phyloP scores from a whole-genome alignment of 2,329 filamentous ascomycete species.

The Onygena corvina region DNA sequence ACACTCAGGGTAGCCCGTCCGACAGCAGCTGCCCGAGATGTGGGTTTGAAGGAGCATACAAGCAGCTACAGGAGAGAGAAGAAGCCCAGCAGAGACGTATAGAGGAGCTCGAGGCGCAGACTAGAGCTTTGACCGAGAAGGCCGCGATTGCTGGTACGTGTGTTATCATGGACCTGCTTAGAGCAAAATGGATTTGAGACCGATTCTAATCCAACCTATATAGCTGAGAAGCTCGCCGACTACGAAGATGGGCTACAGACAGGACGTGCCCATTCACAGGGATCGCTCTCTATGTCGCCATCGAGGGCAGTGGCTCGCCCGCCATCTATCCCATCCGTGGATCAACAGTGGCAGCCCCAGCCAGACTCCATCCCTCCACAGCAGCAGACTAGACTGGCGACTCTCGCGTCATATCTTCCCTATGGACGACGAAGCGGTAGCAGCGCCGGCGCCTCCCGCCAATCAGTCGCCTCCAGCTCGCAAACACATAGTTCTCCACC shows the following conservation, averaged over 20 bases:
- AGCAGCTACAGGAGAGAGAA: constrained; percentile 16
- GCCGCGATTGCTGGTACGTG: constrained; percentile 42
- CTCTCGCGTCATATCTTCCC: constrained; percentile 29
- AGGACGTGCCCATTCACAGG: constrained; percentile 30
- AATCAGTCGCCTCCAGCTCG: constrained; percentile 17
- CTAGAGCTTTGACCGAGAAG: constrained; percentile 41
- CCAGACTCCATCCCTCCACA: constrained; percentile 18
- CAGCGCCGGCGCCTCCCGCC: constrained; percentile 19
- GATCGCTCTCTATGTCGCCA: constrained; percentile 17
- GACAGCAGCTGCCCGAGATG: constrained; percentile 28
- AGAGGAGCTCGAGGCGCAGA: constrained; percentile 44
- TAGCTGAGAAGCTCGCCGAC: constrained; percentile 47
- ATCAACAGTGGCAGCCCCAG: constrained; percentile 19
- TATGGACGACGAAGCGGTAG: constrained; percentile 27
- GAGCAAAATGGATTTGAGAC: background rate
- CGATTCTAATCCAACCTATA: constrained; percentile 9
- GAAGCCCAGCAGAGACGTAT: constrained; percentile 32
- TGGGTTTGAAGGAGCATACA: constrained; percentile 22
- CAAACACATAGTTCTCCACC: constrained; percentile 12
- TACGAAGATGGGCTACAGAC: constrained; percentile 51
- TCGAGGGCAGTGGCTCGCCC: constrained; percentile 16
- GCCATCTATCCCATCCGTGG: constrained; percentile 20
- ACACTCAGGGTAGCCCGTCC: background rate
- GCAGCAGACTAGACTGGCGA: constrained; percentile 28
- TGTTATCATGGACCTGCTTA: background rate